phyloP scores from a whole-genome alignment of 192 early-diverging fungal genomes.

The Coemansia sp. region DNA sequence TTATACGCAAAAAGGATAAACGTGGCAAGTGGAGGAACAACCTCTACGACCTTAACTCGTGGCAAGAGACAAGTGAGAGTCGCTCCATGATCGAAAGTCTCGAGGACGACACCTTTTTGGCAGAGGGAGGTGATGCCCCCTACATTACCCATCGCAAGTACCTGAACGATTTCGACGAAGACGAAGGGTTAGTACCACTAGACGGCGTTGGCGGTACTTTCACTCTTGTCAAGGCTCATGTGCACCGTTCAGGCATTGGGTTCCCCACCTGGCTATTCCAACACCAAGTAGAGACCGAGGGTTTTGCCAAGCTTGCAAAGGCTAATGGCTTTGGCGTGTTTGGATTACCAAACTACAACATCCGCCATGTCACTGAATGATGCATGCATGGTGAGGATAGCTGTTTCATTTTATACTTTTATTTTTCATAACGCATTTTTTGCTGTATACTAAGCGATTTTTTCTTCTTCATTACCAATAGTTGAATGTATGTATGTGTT shows the following conservation, averaged over 20 bases:
- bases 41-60: constrained; percentile 72
- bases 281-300: constrained; percentile 75
- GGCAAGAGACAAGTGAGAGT: constrained; percentile 64
- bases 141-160: constrained; percentile 42
- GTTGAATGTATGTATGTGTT: not conserved
- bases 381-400: too few relatives aligned
- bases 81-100: constrained; percentile 43
- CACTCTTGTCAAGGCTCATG: constrained; percentile 64
- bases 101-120: constrained; percentile 38
- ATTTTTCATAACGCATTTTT: too few relatives aligned
- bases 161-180: constrained; percentile 36
- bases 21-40: constrained; percentile 56
- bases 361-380: constrained; percentile 58
- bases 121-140: constrained; percentile 41
- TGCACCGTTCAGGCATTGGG: constrained; percentile 67
- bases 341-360: constrained; percentile 65
- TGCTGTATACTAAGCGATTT: too few relatives aligned
- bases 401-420: not conserved
- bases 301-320: constrained; percentile 72
- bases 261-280: constrained; percentile 66
- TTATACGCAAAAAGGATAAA: constrained; percentile 33
- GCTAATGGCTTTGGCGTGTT: constrained; percentile 62
- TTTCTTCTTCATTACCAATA: too few relatives aligned
- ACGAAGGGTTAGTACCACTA: constrained; percentile 55
- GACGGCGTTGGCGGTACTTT: constrained; percentile 73